These are phyloP conservation scores for Candida stauntonica DNA, from an alignment of 805 yeast species.

Conservation along the genomic window DNA sequence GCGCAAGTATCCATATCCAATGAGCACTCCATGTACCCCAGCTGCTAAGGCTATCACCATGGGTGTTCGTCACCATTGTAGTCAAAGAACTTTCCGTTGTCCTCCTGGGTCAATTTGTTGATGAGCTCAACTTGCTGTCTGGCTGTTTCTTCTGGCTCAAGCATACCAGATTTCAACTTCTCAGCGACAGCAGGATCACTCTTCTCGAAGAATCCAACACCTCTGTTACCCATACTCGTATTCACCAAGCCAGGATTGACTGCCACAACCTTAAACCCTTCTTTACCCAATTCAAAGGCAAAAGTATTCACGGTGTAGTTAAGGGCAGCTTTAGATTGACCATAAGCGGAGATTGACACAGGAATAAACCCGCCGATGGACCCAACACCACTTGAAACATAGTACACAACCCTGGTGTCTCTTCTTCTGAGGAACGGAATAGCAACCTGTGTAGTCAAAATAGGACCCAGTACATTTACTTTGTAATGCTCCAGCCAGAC, in stretches of 20 bases:
- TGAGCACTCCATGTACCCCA: too few relatives aligned
- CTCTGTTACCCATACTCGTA: constrained; percentile 24
- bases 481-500: constrained; percentile 18
- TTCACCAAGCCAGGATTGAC: constrained; percentile 36
- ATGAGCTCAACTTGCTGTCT: not conserved
- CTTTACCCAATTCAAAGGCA: constrained; percentile 24
- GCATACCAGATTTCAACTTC: not conserved
- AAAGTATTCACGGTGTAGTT: constrained; percentile 30
- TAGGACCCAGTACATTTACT: constrained; percentile 28
- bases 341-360: constrained; percentile 29
- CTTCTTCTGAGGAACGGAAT: constrained; percentile 23
- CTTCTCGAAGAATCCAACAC: not conserved
- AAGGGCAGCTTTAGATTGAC: constrained; percentile 36
- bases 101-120: constrained; percentile 1
- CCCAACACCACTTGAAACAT: constrained; percentile 29
- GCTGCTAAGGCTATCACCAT: too few relatives aligned
- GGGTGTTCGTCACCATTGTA: constrained; percentile 3
- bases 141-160: constrained; percentile 2
- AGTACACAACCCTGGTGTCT: constrained; percentile 25
- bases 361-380: constrained; percentile 19
- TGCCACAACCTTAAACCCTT: constrained; percentile 29
- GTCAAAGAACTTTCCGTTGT: constrained; percentile 10
- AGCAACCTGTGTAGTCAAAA: constrained; percentile 18
- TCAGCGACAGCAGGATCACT: not conserved
- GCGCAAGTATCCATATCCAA: too few relatives aligned